Evolutionary conservation across 768 basidiomycete species (phyloP).

Genomic region (Dioszegia aurantiaca): DNA sequence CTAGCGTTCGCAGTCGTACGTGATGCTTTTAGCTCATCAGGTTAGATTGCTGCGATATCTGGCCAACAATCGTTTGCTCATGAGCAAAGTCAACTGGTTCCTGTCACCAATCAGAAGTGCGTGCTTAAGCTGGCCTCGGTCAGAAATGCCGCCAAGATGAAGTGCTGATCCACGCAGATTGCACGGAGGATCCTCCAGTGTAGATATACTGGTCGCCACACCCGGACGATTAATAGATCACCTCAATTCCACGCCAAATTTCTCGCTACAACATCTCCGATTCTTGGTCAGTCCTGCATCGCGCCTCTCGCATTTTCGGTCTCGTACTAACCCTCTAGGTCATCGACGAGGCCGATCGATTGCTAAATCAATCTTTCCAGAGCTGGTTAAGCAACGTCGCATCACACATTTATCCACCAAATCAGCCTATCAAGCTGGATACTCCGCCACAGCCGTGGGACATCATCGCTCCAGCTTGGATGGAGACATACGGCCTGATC

Average conservation of each 20-base stretch:
- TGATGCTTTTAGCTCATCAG: background rate
- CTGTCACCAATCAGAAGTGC: constrained; percentile 60
- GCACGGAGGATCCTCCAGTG: constrained; percentile 79
- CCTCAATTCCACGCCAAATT: constrained; percentile 78
- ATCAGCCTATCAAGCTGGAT: constrained; percentile 13
- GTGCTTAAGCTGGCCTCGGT: too few relatives aligned
- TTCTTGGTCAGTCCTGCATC: constrained; percentile 80
- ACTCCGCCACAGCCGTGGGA: constrained; percentile 29
- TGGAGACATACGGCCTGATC: constrained; percentile 34
- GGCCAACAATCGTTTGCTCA: constrained; percentile 93
- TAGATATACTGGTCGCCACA: constrained; percentile 92
- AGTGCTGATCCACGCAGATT: too few relatives aligned
- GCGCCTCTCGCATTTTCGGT: background rate
- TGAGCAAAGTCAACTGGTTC: constrained; percentile 78
- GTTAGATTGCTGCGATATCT: constrained; percentile 71
- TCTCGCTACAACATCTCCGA: constrained; percentile 89
- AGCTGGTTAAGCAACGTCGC: constrained; percentile 87
- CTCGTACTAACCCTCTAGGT: constrained; percentile 58
- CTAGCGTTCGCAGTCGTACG: background rate
- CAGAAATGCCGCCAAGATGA: too few relatives aligned
- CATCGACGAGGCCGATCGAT: constrained; percentile 96
- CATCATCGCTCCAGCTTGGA: constrained; percentile 41
- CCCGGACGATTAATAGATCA: constrained; percentile 95
- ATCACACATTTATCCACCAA: constrained; percentile 62
- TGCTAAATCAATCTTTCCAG: constrained; percentile 92